Percentiles rank a stretch among this genome's conserved stretches.
phyloP scores from a whole-genome alignment of 176 grass and related monocot genomes.

The Luzula sylvatica region DNA sequence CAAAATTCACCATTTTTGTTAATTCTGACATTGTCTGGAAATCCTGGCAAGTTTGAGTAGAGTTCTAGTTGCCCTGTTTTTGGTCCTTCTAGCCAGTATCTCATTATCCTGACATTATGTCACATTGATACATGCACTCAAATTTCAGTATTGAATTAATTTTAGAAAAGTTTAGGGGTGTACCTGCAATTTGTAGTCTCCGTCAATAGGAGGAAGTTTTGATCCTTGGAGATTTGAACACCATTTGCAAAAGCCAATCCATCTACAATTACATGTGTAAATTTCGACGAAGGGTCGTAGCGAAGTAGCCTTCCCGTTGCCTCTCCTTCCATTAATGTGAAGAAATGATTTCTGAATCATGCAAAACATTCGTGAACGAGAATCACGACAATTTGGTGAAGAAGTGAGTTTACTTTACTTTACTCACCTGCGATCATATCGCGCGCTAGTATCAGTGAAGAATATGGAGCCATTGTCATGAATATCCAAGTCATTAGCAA shows the following conservation, averaged over 20 bases:
- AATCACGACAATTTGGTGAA: neutral
- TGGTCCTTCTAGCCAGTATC: constrained; percentile 63
- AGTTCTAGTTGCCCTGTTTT: constrained; percentile 44
- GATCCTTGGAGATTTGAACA: constrained; percentile 76
- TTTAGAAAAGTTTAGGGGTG: neutral
- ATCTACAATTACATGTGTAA: constrained; percentile 37
- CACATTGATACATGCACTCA: neutral
- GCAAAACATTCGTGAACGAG: neutral
- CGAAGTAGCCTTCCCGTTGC: constrained; percentile 65
- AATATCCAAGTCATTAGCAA: constrained; percentile 86
- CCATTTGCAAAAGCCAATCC: constrained; percentile 80
- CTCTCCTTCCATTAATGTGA: constrained; percentile 78
- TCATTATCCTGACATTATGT: constrained; percentile 47
- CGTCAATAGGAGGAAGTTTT: constrained; percentile 63
- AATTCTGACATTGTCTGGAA: constrained; percentile 73
- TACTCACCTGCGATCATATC: constrained; percentile 70
- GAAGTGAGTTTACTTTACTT: too few species aligned
- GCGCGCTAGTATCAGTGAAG: constrained; percentile 82
- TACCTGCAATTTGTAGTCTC: constrained; percentile 93
- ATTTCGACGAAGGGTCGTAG: constrained; percentile 43
- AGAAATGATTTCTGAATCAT: constrained; percentile 51
- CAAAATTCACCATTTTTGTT: constrained; percentile 61
- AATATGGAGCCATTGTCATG: constrained; percentile 76
- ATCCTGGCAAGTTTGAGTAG: constrained; percentile 67
- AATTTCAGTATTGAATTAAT: neutral